phyloP scores from a whole-genome alignment of 768 basidiomycete genomes.

The Erythrobasidium yunnanense region DNA sequence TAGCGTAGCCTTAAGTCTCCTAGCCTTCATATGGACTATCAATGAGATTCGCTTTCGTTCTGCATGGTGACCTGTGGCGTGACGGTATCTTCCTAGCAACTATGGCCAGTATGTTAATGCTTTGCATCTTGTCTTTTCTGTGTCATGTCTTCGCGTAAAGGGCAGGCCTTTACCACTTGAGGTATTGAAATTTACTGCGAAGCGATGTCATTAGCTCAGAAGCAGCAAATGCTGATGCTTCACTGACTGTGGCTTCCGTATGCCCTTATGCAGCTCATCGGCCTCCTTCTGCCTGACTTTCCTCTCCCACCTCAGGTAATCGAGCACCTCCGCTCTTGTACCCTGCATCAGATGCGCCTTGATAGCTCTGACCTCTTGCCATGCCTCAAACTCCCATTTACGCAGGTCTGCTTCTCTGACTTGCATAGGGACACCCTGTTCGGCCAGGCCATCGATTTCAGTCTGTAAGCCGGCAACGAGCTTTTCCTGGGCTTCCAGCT shows the following conservation, averaged over 20 bases:
- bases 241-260: constrained; percentile 5
- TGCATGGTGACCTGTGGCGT: too few relatives aligned
- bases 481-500: neutral
- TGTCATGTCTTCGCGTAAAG: neutral
- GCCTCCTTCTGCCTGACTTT: constrained; percentile 4
- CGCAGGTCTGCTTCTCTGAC: constrained; percentile 16
- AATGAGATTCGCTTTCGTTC: too few relatives aligned
- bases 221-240: neutral
- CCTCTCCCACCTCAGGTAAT: constrained; percentile 6
- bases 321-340: neutral
- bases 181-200: neutral
- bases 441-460: neutral
- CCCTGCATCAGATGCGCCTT: neutral
- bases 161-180: neutral
- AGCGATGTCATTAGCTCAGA: neutral
- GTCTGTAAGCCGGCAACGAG: neutral
- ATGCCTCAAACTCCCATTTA: constrained; percentile 5
- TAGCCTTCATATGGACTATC: too few relatives aligned
- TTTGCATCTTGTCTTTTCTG: neutral
- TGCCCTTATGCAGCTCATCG: neutral
- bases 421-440: neutral
- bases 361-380: constrained; percentile 12
- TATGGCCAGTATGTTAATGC: too few relatives aligned
- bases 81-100: too few relatives aligned
- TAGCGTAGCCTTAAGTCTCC: too few relatives aligned